Base-by-base conservation (phyloP, 345 rosid genomes). In the Eucalyptus fibrosa region DNA sequence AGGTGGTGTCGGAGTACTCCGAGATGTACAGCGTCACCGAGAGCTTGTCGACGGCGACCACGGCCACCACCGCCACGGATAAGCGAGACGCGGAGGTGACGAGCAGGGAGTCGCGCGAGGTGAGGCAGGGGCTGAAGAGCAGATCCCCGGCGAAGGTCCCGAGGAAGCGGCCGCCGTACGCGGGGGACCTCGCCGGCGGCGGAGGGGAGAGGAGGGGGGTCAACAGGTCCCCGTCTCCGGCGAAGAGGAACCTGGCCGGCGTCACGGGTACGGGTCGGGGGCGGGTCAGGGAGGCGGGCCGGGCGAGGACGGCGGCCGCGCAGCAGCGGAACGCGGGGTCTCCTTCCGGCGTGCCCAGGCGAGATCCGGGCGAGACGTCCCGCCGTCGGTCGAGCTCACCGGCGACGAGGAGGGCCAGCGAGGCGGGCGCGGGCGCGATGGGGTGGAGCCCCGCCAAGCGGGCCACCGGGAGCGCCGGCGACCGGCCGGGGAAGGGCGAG, bases 1-100 rank as follows among this genome's bases (percentile, higher is more conserved):
- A 94, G 91, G 65, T 94, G 26, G 89, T 88, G 59, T 90, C 89
- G 50, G 88, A 86, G 87, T 88, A 88, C 34, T 95, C 96, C 8
- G 98, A 95, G 93, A 91, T 92, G 69, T 93, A 91, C 93, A 94
- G 95, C 92, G 88, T 91, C 90, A 92, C 93, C 37, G 95, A 80
- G 45, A 93, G 94, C 89, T 88, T 90, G 87, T 92, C 95, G 28
- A 89, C 94, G 5, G 90, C 96, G 44, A 90, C 96, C 19, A 90
- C 95, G 4, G 90, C 95, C 4, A 90, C 91, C 40, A 88, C 88
- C 4, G 56, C 56, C 23, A 83, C 89, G 72, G 91, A 90, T 30
- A 90, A 88, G 90, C 86, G 88, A 26, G 91, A 90, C 50, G 21
- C 47, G 82, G 90, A 91, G 69, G 90, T 59, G 85, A 87, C 85